A percentile compares a stretch with the other conserved stretches of the same genome.
Evolutionary conservation across 768 basidiomycete genomes (phyloP).

Genomic region (Termitomyces sp.): DNA sequence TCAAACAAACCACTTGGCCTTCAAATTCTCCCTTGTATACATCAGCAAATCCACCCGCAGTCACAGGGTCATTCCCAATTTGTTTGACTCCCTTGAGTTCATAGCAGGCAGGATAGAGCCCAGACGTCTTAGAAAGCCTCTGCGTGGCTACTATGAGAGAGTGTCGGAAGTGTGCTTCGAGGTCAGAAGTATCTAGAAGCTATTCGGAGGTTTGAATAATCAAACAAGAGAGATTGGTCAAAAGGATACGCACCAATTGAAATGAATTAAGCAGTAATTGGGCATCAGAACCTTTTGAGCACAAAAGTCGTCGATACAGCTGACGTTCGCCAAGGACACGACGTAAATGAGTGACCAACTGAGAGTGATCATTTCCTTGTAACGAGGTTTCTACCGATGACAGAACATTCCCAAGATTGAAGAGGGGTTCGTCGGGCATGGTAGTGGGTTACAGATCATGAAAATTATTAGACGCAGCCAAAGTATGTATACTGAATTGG

Average conservation of each 20-base stretch:
- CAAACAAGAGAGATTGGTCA: background rate
- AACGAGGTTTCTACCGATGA: no score
- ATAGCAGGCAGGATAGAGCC: background rate
- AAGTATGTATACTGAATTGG: no score
- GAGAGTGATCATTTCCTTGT: background rate
- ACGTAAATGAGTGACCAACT: background rate
- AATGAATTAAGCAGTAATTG: background rate
- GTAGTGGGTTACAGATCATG: no score
- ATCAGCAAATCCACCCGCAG: background rate
- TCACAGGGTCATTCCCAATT: no score
- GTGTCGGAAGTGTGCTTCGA: background rate
- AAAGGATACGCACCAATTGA: background rate
- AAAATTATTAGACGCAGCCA: no score
- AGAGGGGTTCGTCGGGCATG: no score
- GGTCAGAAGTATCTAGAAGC: background rate
- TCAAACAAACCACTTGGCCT: background rate
- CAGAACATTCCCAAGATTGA: no score
- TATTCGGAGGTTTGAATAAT: background rate
- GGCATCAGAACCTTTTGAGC: background rate
- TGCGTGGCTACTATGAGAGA: background rate
- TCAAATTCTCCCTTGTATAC: background rate
- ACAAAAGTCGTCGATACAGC: background rate
- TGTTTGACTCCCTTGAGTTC: background rate
- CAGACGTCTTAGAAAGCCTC: background rate
- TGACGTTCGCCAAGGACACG: background rate